Conservation (phyloP, 306 rosid genomes). For the Rubus idaeus region DNA sequence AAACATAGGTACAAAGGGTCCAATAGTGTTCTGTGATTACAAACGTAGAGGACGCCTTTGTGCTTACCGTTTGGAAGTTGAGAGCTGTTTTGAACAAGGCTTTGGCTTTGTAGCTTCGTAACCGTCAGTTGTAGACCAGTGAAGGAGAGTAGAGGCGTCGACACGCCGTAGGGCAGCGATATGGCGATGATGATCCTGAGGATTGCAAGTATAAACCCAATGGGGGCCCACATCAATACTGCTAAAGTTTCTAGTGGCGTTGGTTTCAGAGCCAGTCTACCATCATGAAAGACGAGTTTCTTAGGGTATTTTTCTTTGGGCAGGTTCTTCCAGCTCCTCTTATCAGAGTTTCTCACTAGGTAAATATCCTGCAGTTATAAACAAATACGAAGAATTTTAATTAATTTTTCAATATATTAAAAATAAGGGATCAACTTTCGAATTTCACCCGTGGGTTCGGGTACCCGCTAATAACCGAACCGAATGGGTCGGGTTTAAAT, state of each 20-base stretch:
- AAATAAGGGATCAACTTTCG: background rate
- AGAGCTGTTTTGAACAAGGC: background rate
- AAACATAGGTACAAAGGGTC: conserved; percentile 67
- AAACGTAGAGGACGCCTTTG: conserved; percentile 57
- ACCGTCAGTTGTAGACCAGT: conserved; percentile 47
- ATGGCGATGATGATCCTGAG: conserved; percentile 33
- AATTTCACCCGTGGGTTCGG: too few species aligned
- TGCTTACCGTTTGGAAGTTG: background rate
- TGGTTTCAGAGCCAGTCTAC: conserved; percentile 66
- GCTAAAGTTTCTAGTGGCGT: conserved; percentile 38
- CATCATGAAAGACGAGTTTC: conserved; percentile 73
- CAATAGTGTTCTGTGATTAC: conserved; percentile 72
- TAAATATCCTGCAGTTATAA: conserved; percentile 54
- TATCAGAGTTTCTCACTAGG: conserved; percentile 49
- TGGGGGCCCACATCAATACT: conserved; percentile 62
- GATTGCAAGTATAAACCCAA: conserved; percentile 40
- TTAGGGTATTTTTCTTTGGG: conserved; percentile 46
- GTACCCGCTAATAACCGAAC: too few species aligned
- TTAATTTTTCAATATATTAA: background rate
- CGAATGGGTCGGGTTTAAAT: too few species aligned
- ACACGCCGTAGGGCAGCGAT: conserved; percentile 45
- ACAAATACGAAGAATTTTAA: background rate
- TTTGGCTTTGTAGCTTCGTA: conserved; percentile 13
- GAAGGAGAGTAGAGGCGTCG: conserved; percentile 37
- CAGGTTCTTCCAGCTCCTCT: conserved; percentile 59